Conservation (phyloP, 1,284 basidiomycete genomes). For the Sporisorium scitamineum region DNA sequence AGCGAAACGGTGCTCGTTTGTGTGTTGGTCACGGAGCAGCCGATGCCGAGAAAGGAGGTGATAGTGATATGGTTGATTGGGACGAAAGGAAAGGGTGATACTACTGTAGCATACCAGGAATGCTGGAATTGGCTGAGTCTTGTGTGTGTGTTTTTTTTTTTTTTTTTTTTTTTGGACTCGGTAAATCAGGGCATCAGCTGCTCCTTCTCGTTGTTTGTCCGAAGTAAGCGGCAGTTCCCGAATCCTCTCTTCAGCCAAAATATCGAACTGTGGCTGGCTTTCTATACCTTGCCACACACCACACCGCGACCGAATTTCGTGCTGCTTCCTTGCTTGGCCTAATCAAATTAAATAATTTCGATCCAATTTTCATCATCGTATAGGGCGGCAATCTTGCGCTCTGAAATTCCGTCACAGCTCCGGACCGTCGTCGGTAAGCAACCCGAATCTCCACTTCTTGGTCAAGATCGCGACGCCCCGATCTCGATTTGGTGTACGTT, state of each 20-base stretch:
- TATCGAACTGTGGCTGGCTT: background rate
- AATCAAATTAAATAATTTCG: conserved; percentile 1
- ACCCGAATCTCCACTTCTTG: conserved; percentile 3
- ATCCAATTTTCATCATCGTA: background rate
- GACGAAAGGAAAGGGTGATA: background rate
- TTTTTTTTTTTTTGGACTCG: conserved; percentile 10
- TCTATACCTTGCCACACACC: background rate
- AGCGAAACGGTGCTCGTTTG: background rate
- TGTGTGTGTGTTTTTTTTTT: too few species aligned
- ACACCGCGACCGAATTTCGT: background rate
- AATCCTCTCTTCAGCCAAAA: background rate
- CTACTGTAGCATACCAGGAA: too few species aligned
- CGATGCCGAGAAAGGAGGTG: background rate
- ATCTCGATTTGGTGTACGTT: conserved; percentile 6
- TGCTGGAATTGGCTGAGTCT: background rate
- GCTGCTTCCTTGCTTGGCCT: background rate
- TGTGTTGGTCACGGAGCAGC: background rate
- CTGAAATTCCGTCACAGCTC: conserved; percentile 3
- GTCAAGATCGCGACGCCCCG: background rate
- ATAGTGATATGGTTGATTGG: background rate
- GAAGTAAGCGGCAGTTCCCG: conserved; percentile 41
- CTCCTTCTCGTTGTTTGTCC: conserved; percentile 2
- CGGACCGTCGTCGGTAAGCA: conserved; percentile 7
- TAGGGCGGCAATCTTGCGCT: background rate
- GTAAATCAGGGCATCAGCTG: conserved; percentile 18